Evolutionary conservation across 305 asterid genomes (phyloP), one percentile per base, ranked within the genome.

Genomic region (Plantago coronopus): DNA sequence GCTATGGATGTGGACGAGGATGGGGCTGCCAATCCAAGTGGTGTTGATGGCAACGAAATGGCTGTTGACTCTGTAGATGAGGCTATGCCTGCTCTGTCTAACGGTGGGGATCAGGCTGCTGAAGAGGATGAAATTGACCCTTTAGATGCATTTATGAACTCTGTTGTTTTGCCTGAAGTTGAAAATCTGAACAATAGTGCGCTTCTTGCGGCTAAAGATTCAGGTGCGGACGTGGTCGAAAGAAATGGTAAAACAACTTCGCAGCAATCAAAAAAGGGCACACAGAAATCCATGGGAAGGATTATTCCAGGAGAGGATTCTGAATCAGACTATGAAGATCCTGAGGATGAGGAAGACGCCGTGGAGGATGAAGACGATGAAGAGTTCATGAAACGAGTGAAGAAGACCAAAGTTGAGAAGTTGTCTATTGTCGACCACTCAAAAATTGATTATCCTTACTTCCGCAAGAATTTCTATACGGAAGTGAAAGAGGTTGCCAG

Each of bases 341-440:
- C 58, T 51, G 91, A 79, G 58, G 67, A 83, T 54, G 91, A 81
- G 23, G 95, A 78, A 68, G 83, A 75, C 64, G 72, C 84, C 50
- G 54, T 19, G 72, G 98, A 89, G 78, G 97, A 91, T 67, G 98
- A 91, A 76, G 90, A 91, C 69, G 97, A 91, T 63, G 98, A 80
- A 69, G 94, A 91, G 58, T 91, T 89, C 75, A 78, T 89, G 89
- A 91, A 86, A 73, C 72, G 97, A 69, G 95, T 91, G 77, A 89
- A 86, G 94, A 91, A 91, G 74, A 89, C 97, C 55, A 91, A 91
- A 76, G 97, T 77, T 3, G 97, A 91, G 82, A 91, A 89, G 75
- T 76, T 91, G 42, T 79, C 83, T 48, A 79, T 91, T 18, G 96
- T 89, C 18, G 98, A 91, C 68, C 98, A 91, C 72, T 80, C 97